A percentile compares a stretch with the other conserved stretches of the same genome.
These are phyloP conservation scores for Cucumis melo DNA, from an alignment of 306 rosid genomes.

Conservation along the genomic window DNA sequence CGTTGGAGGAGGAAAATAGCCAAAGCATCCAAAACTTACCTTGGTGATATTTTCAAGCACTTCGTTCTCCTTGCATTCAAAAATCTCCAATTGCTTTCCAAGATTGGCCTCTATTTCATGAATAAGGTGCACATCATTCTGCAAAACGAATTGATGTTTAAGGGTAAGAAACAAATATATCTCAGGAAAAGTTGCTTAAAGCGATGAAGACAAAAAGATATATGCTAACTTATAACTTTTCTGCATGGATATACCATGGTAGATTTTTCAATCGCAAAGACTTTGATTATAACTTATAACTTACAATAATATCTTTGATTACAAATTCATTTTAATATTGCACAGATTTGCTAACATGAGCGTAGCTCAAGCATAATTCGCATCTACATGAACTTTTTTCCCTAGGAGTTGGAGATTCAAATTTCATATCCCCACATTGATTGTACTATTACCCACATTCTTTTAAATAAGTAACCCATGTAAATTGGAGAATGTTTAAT, in stretches of 20 bases:
- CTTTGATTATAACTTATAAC: too few species aligned
- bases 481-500: background rate
- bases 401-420: too few species aligned
- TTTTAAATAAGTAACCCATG: background rate
- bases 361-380: background rate
- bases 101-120: slow-evolving; percentile 53
- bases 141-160: slow-evolving; percentile 12
- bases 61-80: slow-evolving; percentile 65
- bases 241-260: background rate
- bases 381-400: background rate
- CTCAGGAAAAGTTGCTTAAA: background rate
- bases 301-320: background rate
- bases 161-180: background rate
- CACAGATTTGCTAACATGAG: background rate
- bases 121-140: slow-evolving; percentile 64
- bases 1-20: background rate
- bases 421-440: too few species aligned
- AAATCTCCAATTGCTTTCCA: slow-evolving; percentile 45
- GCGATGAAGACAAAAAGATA: background rate
- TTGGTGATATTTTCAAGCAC: slow-evolving; percentile 44
- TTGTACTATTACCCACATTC: too few species aligned
- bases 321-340: background rate
- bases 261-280: background rate
- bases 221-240: background rate
- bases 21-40: slow-evolving; percentile 23